phyloP scores from a whole-genome alignment of 2,329 filamentous ascomycete species.

The Talaromyces atroroseus region DNA sequence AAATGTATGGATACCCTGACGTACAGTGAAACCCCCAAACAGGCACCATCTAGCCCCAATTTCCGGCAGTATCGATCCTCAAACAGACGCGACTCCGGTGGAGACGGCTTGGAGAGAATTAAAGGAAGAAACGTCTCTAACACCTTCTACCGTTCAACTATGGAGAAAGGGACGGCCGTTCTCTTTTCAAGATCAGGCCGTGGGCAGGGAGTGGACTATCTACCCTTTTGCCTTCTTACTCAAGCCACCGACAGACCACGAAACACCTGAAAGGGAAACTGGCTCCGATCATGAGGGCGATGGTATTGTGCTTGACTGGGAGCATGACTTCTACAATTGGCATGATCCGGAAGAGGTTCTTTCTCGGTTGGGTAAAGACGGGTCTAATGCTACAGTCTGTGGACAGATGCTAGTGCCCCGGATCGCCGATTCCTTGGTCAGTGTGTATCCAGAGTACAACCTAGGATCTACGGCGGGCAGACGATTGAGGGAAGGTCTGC shows the following conservation, averaged over 20 bases:
- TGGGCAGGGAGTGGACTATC: slow-evolving; percentile 57
- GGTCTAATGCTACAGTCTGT: slow-evolving; percentile 39
- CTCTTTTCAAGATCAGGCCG: slow-evolving; percentile 48
- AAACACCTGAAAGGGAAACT: slow-evolving; percentile 18
- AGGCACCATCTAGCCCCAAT: slow-evolving; percentile 55
- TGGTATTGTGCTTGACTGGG: slow-evolving; percentile 55
- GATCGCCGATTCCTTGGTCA: slow-evolving; percentile 52
- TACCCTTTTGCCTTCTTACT: slow-evolving; percentile 56
- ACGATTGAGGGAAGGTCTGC: slow-evolving; percentile 45
- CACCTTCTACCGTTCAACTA: slow-evolving; percentile 42
- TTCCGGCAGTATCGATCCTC: slow-evolving; percentile 54
- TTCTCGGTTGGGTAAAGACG: slow-evolving; percentile 16
- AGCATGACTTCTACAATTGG: slow-evolving; percentile 57
- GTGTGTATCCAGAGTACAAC: slow-evolving; percentile 56
- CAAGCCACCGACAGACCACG: slow-evolving; percentile 22
- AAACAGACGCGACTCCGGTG: slow-evolving; percentile 48
- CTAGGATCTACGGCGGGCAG: slow-evolving; percentile 43
- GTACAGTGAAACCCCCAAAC: slow-evolving; percentile 19
- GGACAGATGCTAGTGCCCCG: slow-evolving; percentile 47
- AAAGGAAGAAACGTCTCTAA: slow-evolving; percentile 56
- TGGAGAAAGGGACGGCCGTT: slow-evolving; percentile 56
- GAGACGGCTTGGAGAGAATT: slow-evolving; percentile 59
- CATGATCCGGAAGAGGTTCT: slow-evolving; percentile 49
- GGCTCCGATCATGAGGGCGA: slow-evolving; percentile 36
- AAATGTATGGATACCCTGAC: not conserved